These are phyloP conservation scores for Claviceps maximensis DNA, from an alignment of 2,329 filamentous ascomycete genomes.

Conservation along the genomic window DNA sequence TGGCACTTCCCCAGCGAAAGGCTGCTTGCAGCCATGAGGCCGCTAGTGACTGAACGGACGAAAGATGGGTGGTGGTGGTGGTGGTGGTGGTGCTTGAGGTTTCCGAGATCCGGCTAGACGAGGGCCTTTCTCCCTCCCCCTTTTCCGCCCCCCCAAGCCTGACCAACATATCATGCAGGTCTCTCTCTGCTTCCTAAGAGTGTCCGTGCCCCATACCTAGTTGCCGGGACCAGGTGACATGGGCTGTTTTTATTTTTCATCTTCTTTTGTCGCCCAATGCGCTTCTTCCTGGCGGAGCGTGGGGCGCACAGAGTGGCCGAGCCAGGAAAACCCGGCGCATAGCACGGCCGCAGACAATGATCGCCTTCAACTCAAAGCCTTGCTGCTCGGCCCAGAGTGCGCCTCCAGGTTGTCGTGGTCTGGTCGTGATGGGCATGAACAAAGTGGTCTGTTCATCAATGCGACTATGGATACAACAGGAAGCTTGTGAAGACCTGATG, in stretches of 20 bases:
- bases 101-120: constrained; percentile 8
- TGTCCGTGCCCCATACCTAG: constrained; percentile 1
- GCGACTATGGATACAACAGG: not conserved
- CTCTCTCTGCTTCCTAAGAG: constrained; percentile 5
- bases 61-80: no score
- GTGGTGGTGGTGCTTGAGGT: not conserved
- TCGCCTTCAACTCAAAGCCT: not conserved
- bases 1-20: constrained; percentile 5
- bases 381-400: not conserved
- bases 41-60: not conserved
- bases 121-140: not conserved
- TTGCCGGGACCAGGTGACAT: not conserved
- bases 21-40: constrained; percentile 7
- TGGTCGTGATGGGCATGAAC: not conserved
- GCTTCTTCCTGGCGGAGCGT: not conserved
- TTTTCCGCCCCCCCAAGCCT: constrained; percentile 5
- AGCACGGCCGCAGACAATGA: no score
- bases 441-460: not conserved
- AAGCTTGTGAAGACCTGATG: not conserved
- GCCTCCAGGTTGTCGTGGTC: not conserved
- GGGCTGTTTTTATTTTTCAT: not conserved
- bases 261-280: not conserved
- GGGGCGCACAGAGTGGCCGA: not conserved
- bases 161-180: constrained; percentile 9
- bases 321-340: not conserved